Evolutionary conservation across 2,329 filamentous ascomycete species (phyloP).

Genomic region (Neospermospora avenae): DNA sequence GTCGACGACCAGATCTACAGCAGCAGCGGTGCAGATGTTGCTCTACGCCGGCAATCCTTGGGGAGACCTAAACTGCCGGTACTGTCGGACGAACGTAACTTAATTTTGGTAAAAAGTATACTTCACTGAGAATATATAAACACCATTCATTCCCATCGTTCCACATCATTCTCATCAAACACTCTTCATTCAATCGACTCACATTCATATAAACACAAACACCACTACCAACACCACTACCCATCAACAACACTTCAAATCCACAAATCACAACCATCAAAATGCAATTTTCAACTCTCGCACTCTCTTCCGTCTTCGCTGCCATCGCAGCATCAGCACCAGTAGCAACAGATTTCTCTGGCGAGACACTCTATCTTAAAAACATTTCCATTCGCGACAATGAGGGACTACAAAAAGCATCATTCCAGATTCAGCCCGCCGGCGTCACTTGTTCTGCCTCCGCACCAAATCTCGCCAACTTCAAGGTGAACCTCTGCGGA

Average conservation of each 20-base stretch:
- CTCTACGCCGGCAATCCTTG: not conserved
- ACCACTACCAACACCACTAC: not conserved
- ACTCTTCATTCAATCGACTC: not conserved
- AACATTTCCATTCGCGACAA: not conserved
- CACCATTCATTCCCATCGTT: not conserved
- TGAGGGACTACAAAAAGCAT: not conserved
- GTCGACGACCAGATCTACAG: not conserved
- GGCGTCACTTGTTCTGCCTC: not conserved
- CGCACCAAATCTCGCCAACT: not conserved
- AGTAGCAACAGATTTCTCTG: not conserved
- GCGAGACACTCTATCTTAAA: not conserved
- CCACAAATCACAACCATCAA: not conserved
- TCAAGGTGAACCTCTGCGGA: not conserved
- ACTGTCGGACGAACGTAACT: not conserved
- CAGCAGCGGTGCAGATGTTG: not conserved
- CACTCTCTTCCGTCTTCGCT: not conserved
- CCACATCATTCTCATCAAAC: not conserved
- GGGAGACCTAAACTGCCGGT: too few species aligned
- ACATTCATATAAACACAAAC: not conserved
- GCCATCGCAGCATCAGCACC: not conserved
- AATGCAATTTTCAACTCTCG: conserved; percentile 1
- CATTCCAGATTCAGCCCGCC: not conserved
- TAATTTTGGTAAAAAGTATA: not conserved
- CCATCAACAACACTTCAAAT: not conserved
- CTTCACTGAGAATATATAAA: not conserved